These are phyloP conservation scores for Pestalotiopsis sp. DNA, from an alignment of 2,329 filamentous ascomycete genomes.

Conservation along the genomic window DNA sequence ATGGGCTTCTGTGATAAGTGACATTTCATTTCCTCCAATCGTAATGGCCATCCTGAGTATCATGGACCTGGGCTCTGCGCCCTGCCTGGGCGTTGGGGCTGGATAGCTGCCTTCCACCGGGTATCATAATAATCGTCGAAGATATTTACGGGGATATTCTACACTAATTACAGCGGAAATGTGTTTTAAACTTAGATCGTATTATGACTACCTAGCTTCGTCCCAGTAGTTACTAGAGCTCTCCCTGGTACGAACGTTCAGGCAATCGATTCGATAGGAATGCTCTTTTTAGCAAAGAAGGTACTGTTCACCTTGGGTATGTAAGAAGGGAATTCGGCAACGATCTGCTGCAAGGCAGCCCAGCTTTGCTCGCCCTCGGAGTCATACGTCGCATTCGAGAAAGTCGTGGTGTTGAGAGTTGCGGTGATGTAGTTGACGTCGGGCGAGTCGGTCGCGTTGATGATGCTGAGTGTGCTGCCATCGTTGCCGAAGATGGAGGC, in stretches of 20 bases:
- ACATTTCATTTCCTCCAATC: too few species aligned
- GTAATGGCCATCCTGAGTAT: too few species aligned
- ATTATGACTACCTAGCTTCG: too few species aligned
- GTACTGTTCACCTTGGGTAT: neutral
- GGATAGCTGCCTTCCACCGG: too few species aligned
- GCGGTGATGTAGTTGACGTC: neutral
- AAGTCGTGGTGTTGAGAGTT: neutral
- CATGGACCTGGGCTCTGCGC: too few species aligned
- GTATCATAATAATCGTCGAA: too few species aligned
- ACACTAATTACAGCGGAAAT: too few species aligned
- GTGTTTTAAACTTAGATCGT: too few species aligned
- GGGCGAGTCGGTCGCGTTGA: slow-evolving; percentile 1
- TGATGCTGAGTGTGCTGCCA: neutral
- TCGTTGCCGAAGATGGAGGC: neutral
- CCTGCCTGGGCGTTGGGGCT: too few species aligned
- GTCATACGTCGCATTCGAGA: neutral
- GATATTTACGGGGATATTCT: too few species aligned
- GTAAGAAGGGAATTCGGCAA: neutral
- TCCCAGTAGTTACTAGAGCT: too few species aligned
- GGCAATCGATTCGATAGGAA: neutral
- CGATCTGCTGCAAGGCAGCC: neutral
- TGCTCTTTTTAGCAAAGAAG: neutral
- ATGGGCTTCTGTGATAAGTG: too few species aligned
- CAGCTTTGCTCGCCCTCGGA: neutral
- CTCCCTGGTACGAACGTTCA: neutral